Evolutionary conservation across 805 yeast species (phyloP), one percentile per base, ranked within the genome.

Genomic region (Hyphopichia homilentoma): DNA sequence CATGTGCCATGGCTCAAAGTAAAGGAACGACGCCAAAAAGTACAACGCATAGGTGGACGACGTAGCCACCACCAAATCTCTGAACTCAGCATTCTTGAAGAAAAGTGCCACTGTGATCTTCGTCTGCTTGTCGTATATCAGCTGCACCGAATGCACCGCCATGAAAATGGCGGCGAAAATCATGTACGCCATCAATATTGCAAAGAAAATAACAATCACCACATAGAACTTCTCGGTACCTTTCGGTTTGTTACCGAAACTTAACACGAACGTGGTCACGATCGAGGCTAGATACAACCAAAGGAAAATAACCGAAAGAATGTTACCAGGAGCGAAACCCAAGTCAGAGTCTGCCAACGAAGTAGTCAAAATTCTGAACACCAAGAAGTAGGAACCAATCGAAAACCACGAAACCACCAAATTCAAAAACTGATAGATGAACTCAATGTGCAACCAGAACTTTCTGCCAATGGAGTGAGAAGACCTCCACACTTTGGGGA

Each of bases 1-100:
- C 67, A 75, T 67, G 48, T 78, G 84, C 83, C 83, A 78, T 7
- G 83, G 82, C 44, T 78, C 82, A 40, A 77, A 61, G 50, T 77
- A 78, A 24, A 79, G 50, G 38, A 79, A 60, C 15, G 80, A 76
- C 1, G 81, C 73, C 24, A 77, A 50, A 43, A 77, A 71, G 56
- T 77, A 79, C 22, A 79, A 64, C 13, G 79, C 82, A 50, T 74
- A 78, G 0, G 84, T 78, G 3, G 82, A 75, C 4, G 66, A 59
- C 14, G 80, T 66, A 5, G 82, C 80, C 27, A 79, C 79, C 23
- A 76, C 73, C 49, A 69, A 60, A 41, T 69, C 73, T 39, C 75
- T 50, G 43, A 69, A 67, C 36, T 61, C 61, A 11, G 67, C 53
- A 41, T 68, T 69, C 34, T 57, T 50, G 48, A 78, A 71, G 43